phyloP scores from a whole-genome alignment of 495 filamentous ascomycete genomes.

The Penicillium subrubescens region DNA sequence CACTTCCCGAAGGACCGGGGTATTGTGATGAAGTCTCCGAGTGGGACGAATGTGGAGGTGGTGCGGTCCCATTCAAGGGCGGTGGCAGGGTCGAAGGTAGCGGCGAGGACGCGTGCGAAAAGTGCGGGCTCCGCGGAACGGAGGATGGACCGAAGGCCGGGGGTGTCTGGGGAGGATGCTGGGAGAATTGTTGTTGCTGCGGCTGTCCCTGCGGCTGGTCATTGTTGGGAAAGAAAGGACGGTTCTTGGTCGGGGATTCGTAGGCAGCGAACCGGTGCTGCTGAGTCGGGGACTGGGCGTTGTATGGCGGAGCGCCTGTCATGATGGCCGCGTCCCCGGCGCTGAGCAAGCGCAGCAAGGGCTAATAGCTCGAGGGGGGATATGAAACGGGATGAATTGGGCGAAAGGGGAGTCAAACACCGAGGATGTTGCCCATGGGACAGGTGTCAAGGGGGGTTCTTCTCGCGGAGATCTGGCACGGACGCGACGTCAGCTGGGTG shows the following conservation, averaged over 20 bases:
- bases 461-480: constrained; percentile 22
- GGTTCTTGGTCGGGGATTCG: constrained; percentile 52
- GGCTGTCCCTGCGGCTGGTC: constrained; percentile 35
- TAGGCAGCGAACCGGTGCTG: constrained; percentile 42
- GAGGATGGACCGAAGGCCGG: constrained; percentile 57
- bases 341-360: constrained; percentile 27
- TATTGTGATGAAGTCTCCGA: constrained; percentile 48
- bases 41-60: constrained; percentile 45
- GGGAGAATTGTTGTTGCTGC: constrained; percentile 41
- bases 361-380: constrained; percentile 7
- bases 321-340: constrained; percentile 46
- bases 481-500: constrained; percentile 32
- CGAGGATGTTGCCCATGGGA: constrained; percentile 19
- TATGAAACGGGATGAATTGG: constrained; percentile 26
- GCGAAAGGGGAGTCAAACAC: constrained; percentile 11
- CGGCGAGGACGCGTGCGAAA: constrained; percentile 53
- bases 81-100: constrained; percentile 52
- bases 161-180: constrained; percentile 55
- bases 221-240: constrained; percentile 58
- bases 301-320: constrained; percentile 52
- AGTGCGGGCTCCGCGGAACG: constrained; percentile 55
- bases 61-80: constrained; percentile 53
- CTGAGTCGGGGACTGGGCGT: constrained; percentile 47
- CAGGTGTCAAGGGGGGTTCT: constrained; percentile 27
- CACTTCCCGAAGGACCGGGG: constrained; percentile 41